phyloP scores from a whole-genome alignment of 2,329 filamentous ascomycete species.

The Aspergillus latus region DNA sequence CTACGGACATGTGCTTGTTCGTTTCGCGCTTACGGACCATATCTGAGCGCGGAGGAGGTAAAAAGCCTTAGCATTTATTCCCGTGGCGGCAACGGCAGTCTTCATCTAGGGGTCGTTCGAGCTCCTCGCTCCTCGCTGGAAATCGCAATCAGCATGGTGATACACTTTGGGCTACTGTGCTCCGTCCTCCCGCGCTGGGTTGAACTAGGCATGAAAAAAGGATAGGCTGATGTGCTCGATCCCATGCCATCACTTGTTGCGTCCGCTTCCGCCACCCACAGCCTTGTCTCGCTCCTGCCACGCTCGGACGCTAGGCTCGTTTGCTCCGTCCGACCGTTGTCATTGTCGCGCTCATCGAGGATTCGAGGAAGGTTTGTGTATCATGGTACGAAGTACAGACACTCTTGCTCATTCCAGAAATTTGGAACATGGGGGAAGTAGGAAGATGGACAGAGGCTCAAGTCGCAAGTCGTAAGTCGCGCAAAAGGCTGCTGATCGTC shows the following conservation, averaged over 20 bases:
- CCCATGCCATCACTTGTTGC: slow-evolving; percentile 11
- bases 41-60: not conserved
- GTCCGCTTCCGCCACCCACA: slow-evolving; percentile 10
- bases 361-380: not conserved
- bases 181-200: slow-evolving; percentile 11
- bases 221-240: slow-evolving; percentile 14
- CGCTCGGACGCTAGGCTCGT: slow-evolving; percentile 15
- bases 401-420: slow-evolving; percentile 1
- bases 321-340: slow-evolving; percentile 15
- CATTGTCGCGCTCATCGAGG: slow-evolving; percentile 11
- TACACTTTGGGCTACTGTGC: slow-evolving; percentile 16
- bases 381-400: not conserved
- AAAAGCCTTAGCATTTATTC: not conserved
- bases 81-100: not conserved
- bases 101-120: not conserved
- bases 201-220: slow-evolving; percentile 14
- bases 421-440: not conserved
- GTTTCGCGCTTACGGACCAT: not conserved
- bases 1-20: not conserved
- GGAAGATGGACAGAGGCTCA: slow-evolving; percentile 17
- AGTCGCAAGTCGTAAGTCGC: not conserved
- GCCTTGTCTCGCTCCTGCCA: slow-evolving; percentile 1
- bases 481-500: not conserved
- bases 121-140: slow-evolving; percentile 2
- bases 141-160: slow-evolving; percentile 7